Base-by-base conservation (phyloP, 768 basidiomycete species). In the Epithele typhae region DNA sequence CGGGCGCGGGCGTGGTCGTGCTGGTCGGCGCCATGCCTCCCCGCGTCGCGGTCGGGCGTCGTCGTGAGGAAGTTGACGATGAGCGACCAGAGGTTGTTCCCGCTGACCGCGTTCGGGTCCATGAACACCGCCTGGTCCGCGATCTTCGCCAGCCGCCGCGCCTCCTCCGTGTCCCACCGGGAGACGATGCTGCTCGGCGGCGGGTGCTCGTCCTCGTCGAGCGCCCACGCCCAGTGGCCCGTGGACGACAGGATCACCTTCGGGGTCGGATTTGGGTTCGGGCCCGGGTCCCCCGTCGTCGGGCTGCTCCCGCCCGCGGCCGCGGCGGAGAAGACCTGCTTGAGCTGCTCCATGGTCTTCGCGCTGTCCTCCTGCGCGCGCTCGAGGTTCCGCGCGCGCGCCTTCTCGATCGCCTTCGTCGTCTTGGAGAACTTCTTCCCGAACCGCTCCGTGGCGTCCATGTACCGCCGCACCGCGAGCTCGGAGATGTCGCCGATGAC, bases 101-200 rank as follows among this genome's bases (percentile, higher is more conserved):
- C 81, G 54, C 77, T 87, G 54, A 85, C 61, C 9, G 71, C 57
- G 43, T 66, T 70, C 48, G 83, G 81, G 5, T 77, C 77, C 57
- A 79, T 79, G 15, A 81, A 54, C 35, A 82, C 68, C 14, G 77
- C 72, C 61, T 78, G 73, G 59, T 91, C 89, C 5, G 89, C 90
- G 27, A 89, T 74, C 41, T 74, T 77, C 21, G 86, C 87, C 33
- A 92, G 68, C 57, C 76, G 70, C 21, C 81, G 70, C 9, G 89
- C 90, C 67, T 92, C 89, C 32, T 73, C 71, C 5, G 91, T 94
- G 58, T 98, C 94, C 43, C 92, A 68, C 46, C 93, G 71, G n/a
- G 88, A 82, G 25, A 89, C 88, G 55, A 97, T 91, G 43, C 92
- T 93, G 57, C 86, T 89, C 3, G 94, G 88, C 4, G 95, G 95